phyloP scores from a whole-genome alignment of 805 yeast species.

The Candida dajiaensis region DNA sequence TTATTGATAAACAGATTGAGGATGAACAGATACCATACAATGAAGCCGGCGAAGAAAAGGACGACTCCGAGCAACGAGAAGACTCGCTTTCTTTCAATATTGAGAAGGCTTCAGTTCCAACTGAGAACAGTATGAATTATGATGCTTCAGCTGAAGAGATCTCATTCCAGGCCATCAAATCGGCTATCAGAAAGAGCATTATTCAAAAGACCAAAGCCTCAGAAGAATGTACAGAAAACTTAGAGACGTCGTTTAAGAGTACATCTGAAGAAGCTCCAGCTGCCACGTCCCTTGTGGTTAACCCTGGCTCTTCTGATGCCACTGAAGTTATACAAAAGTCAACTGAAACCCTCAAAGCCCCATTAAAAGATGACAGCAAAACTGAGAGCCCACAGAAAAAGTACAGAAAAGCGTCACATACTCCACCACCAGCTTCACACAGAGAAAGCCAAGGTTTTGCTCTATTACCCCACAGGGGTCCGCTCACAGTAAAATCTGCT shows the following conservation, averaged over 20 bases:
- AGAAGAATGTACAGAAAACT: slow-evolving; percentile 5
- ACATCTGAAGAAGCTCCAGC: slow-evolving; percentile 14
- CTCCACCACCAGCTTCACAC: slow-evolving; percentile 14
- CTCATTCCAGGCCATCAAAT: slow-evolving; percentile 43
- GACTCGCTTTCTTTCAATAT: neutral
- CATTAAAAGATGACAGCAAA: slow-evolving; percentile 15
- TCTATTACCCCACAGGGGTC: slow-evolving; percentile 25
- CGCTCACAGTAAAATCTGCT: slow-evolving; percentile 24
- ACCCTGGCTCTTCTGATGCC: slow-evolving; percentile 11
- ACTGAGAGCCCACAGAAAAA: neutral
- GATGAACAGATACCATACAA: neutral
- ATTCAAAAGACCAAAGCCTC: slow-evolving; percentile 27
- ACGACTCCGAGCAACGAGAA: neutral
- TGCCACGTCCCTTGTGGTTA: slow-evolving; percentile 11
- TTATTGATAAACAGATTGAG: neutral
- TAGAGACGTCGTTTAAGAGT: slow-evolving; percentile 19
- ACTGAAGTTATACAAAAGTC: slow-evolving; percentile 4
- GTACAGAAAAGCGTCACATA: slow-evolving; percentile 7
- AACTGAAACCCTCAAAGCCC: slow-evolving; percentile 15
- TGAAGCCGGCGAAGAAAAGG: neutral
- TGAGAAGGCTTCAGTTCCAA: neutral
- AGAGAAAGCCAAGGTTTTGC: slow-evolving; percentile 28
- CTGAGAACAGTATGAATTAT: slow-evolving; percentile 7
- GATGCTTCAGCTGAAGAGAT: slow-evolving; percentile 27
- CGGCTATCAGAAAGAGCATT: slow-evolving; percentile 40